Conservation (phyloP, 345 rosid species). For the Ceriops decandra region DNA sequence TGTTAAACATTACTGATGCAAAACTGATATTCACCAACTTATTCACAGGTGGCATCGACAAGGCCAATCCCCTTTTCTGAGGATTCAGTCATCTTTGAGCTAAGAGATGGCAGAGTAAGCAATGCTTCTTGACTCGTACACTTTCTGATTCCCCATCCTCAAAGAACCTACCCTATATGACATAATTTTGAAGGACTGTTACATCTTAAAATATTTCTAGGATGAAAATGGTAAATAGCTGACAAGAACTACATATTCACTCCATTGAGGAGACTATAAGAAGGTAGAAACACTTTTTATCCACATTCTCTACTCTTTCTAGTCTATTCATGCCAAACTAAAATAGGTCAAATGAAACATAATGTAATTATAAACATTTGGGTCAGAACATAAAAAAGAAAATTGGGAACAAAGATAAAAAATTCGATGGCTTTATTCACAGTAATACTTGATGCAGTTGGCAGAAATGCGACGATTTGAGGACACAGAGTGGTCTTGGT, state of each 20-base stretch:
- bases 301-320: too few relatives aligned
- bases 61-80: slow-evolving; percentile 61
- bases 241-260: too few relatives aligned
- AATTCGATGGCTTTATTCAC: slow-evolving; percentile 11
- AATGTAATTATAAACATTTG: not conserved
- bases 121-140: not conserved
- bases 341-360: not conserved
- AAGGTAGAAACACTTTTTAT: too few relatives aligned
- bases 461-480: slow-evolving; percentile 46
- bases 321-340: too few relatives aligned
- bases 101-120: slow-evolving; percentile 71
- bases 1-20: slow-evolving; percentile 1
- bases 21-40: slow-evolving; percentile 10
- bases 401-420: not conserved
- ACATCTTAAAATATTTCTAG: too few relatives aligned
- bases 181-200: too few relatives aligned
- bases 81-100: slow-evolving; percentile 53
- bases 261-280: too few relatives aligned
- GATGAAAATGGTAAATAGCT: too few relatives aligned
- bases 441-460: slow-evolving; percentile 33
- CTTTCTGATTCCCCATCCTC: not conserved
- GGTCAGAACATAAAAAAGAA: not conserved
- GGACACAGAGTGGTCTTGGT: slow-evolving; percentile 53
- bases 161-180: too few relatives aligned
- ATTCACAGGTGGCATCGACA: slow-evolving; percentile 52